Evolutionary conservation across 805 yeast species (phyloP).

Genomic region (Metahyphopichia silvanorum): DNA sequence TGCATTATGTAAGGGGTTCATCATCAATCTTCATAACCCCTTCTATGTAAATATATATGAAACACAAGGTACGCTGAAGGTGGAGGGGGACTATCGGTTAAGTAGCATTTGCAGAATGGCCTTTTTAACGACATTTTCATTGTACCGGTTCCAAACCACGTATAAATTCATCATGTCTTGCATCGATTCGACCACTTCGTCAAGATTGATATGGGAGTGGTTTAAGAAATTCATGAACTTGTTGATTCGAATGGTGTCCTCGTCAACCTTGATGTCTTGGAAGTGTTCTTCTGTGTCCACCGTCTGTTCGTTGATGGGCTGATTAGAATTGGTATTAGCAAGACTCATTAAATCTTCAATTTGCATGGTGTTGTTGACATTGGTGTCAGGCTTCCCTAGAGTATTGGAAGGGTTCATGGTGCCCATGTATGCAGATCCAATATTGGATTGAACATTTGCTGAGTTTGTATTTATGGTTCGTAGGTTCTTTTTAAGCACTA

Average conservation of each 20-base stretch:
- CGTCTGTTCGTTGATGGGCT: background rate
- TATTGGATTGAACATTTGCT: background rate
- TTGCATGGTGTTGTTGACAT: conserved; percentile 17
- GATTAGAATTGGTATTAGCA: conserved; percentile 5
- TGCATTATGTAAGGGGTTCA: too few relatives aligned
- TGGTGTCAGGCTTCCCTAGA: conserved; percentile 6
- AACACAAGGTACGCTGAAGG: too few relatives aligned
- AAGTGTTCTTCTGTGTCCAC: conserved; percentile 9
- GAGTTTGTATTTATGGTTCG: conserved; percentile 9
- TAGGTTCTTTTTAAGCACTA: conserved; percentile 49
- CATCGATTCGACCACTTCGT: conserved; percentile 73
- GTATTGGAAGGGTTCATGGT: conserved; percentile 1
- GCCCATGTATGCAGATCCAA: background rate
- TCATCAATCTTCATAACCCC: too few relatives aligned
- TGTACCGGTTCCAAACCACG: conserved; percentile 84
- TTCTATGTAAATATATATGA: too few relatives aligned
- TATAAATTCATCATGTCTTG: conserved; percentile 82
- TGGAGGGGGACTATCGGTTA: conserved; percentile 13
- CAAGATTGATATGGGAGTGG: conserved; percentile 70
- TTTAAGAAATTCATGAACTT: conserved; percentile 66
- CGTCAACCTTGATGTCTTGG: conserved; percentile 28
- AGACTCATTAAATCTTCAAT: conserved; percentile 36
- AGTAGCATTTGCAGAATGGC: conserved; percentile 42
- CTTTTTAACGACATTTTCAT: conserved; percentile 58
- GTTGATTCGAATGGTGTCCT: conserved; percentile 46